Evolutionary conservation across 306 rosid genomes (phyloP).

Genomic region (Cucumis melo): DNA sequence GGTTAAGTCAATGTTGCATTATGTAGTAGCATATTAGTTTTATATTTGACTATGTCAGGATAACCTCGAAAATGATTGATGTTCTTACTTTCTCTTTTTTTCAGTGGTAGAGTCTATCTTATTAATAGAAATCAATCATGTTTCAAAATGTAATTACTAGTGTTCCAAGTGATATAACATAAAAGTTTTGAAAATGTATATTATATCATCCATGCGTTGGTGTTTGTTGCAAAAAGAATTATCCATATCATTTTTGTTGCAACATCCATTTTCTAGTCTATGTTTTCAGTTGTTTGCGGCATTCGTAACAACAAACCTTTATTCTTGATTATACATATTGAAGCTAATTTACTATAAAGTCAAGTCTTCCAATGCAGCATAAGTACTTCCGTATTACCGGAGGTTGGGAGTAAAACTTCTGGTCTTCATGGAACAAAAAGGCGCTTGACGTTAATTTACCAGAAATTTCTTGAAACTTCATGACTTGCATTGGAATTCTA

Average conservation of each 20-base stretch:
- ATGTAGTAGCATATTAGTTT: background rate
- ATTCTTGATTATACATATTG: background rate
- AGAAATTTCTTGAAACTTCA: constrained; percentile 82
- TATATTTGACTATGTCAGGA: background rate
- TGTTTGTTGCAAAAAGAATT: background rate
- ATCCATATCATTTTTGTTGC: background rate
- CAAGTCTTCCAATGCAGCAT: background rate
- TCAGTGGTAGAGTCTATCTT: background rate
- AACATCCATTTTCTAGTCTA: background rate
- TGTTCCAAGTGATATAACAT: background rate
- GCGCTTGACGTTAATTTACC: constrained; percentile 80
- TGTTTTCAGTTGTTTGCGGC: constrained; percentile 5
- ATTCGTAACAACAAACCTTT: background rate
- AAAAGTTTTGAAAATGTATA: background rate
- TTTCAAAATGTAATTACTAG: background rate
- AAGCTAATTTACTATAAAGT: background rate
- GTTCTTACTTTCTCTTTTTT: background rate
- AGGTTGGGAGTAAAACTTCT: constrained; percentile 41
- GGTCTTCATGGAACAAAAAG: constrained; percentile 52
- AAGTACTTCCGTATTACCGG: constrained; percentile 23
- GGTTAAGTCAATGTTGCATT: background rate
- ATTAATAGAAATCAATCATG: background rate
- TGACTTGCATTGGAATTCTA: constrained; percentile 78
- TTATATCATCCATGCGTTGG: background rate
- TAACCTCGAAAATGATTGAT: background rate